Conservation (phyloP, 164 flowering plant genomes). For the Tinospora cordifolia region DNA sequence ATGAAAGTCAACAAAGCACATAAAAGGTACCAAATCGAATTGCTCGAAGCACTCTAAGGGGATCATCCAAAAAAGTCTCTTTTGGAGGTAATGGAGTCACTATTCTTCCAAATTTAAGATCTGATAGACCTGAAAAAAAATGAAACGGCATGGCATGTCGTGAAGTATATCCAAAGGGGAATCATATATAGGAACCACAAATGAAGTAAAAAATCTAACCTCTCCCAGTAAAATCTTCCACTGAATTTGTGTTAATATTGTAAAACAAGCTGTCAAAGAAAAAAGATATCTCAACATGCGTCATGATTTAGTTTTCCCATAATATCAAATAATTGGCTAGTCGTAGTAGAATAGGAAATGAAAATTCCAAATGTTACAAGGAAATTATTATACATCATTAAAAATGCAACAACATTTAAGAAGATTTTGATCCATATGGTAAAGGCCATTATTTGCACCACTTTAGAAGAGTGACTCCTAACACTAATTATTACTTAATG, state of each 20-base stretch:
- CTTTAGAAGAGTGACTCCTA: too few species aligned
- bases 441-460: too few species aligned
- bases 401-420: too few species aligned
- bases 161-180: not conserved
- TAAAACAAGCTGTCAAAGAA: slow-evolving; percentile 70
- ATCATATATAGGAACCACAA: not conserved
- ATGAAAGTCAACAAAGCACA: not conserved
- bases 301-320: not conserved
- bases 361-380: too few species aligned
- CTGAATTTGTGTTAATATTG: slow-evolving; percentile 66
- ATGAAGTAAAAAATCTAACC: slow-evolving; percentile 38
- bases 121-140: slow-evolving; percentile 51
- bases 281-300: not conserved
- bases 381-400: too few species aligned
- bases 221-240: slow-evolving; percentile 87
- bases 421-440: too few species aligned
- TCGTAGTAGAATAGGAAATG: too few species aligned
- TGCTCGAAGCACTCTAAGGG: slow-evolving; percentile 93
- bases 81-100: slow-evolving; percentile 89
- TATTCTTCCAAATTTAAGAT: slow-evolving; percentile 68
- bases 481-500: too few species aligned
- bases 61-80: slow-evolving; percentile 92
- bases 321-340: not conserved
- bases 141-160: not conserved
- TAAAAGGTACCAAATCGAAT: slow-evolving; percentile 71